These are phyloP conservation scores for Amanita subjunquillea DNA, from an alignment of 768 basidiomycete species.

Conservation along the genomic window DNA sequence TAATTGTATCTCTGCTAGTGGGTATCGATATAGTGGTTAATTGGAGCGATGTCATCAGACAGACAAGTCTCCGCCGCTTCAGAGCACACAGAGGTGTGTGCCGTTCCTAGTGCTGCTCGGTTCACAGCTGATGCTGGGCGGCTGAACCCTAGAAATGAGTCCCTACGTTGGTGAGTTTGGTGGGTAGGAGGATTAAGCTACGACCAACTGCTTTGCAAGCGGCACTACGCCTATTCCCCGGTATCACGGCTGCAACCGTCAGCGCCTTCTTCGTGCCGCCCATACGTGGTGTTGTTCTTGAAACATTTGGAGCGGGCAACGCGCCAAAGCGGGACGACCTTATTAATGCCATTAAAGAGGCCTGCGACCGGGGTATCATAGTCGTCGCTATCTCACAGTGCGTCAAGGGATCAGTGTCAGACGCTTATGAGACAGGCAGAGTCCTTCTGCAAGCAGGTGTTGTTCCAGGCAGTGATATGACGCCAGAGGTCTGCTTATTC, in stretches of 20 bases:
- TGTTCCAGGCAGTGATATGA: slow-evolving; percentile 86
- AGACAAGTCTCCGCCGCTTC: slow-evolving; percentile 71
- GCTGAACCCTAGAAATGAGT: slow-evolving; percentile 47
- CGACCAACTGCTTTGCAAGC: slow-evolving; percentile 29
- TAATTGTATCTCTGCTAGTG: slow-evolving; percentile 30
- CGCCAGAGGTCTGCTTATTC: slow-evolving; percentile 59
- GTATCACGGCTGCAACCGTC: slow-evolving; percentile 67
- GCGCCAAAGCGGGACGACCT: slow-evolving; percentile 77
- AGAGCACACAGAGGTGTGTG: slow-evolving; percentile 68
- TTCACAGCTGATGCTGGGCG: not conserved
- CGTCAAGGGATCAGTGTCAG: slow-evolving; percentile 74
- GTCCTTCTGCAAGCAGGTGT: slow-evolving; percentile 65
- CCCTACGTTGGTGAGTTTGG: slow-evolving; percentile 61
- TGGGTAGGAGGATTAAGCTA: not conserved
- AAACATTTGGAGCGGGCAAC: slow-evolving; percentile 91
- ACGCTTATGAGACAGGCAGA: slow-evolving; percentile 74
- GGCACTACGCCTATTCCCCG: slow-evolving; percentile 78
- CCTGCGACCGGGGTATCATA: slow-evolving; percentile 74
- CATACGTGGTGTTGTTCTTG: slow-evolving; percentile 73
- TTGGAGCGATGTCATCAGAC: slow-evolving; percentile 82
- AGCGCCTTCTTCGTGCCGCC: slow-evolving; percentile 69
- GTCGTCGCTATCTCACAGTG: slow-evolving; percentile 93
- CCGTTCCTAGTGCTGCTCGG: slow-evolving; percentile 3
- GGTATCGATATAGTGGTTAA: slow-evolving; percentile 87
- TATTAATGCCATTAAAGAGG: slow-evolving; percentile 65